These are phyloP conservation scores for Talaromyces islandicus DNA, from an alignment of 2,329 filamentous ascomycete species.

Conservation along the genomic window DNA sequence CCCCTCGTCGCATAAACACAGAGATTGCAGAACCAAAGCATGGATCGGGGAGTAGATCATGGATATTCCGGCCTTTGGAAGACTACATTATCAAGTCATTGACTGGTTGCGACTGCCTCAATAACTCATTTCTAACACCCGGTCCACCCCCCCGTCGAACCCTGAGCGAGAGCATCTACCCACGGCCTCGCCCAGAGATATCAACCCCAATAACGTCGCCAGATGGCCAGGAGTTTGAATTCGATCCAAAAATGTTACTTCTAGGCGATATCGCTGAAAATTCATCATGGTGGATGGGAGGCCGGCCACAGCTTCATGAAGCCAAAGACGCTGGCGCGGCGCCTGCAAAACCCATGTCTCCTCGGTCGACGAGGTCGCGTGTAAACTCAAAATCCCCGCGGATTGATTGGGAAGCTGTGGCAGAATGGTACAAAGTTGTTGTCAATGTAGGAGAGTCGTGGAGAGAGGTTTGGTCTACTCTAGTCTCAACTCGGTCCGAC, in stretches of 20 bases:
- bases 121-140: conserved; percentile 63
- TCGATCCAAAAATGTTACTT: conserved; percentile 70
- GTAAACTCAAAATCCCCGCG: conserved; percentile 59
- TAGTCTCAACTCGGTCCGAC: conserved; percentile 31
- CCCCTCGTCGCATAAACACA: conserved; percentile 13
- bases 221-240: conserved; percentile 47
- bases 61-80: conserved; percentile 69
- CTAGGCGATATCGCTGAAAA: conserved; percentile 75
- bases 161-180: conserved; percentile 40
- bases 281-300: conserved; percentile 73
- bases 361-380: conserved; percentile 25
- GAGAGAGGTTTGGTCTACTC: conserved; percentile 54
- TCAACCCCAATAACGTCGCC: conserved; percentile 23
- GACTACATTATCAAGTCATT: conserved; percentile 69
- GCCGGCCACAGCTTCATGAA: conserved; percentile 36
- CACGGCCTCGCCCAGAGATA: conserved; percentile 23
- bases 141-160: conserved; percentile 37
- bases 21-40: conserved; percentile 29
- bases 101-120: conserved; percentile 64
- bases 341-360: conserved; percentile 28
- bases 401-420: conserved; percentile 67
- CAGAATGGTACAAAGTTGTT: conserved; percentile 68
- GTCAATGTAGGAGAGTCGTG: conserved; percentile 64
- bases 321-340: conserved; percentile 16
- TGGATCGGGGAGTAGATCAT: conserved; percentile 26